Base-by-base conservation (phyloP, 306 rosid genomes). In the Clitoria ternatea region DNA sequence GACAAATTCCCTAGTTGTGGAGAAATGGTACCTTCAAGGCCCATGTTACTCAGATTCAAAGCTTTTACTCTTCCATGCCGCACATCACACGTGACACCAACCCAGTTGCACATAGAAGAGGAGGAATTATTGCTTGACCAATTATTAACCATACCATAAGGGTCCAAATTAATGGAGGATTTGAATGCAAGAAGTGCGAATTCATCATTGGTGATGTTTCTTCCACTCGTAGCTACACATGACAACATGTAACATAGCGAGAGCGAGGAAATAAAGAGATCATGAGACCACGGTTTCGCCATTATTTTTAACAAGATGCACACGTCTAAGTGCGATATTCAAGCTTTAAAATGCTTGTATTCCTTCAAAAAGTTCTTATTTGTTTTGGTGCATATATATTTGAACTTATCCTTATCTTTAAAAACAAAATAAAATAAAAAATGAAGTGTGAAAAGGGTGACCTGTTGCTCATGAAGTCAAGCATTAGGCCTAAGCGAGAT, bases 1-100 rank as follows among this genome's bases (percentile, higher is more conserved):
- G 81, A 29, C 1, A 77, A 76, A 32, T 69, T 77, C 1, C 81
- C 76, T 2, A 77, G 2, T 3, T 60, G 59, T 1, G 71, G 48
- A 3, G 80, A 19, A 24, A 69, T 27, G 4, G 14, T 50, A 33
- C 81, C 81, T 0, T 0, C 3, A 3, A 66, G 61, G 3, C n/a
- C 45, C 47, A 18, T 19, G 13, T 32, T 17, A 5, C 47, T 0
- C 11, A 47, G 47, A 10, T 47, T 48, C 13, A 66, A 48, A 5
- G 32, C 14, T 6, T 3, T 14, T 0, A 66, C 72, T 6, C 60
- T 30, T 66, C 29, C 30, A 20, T 61, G 33, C 14, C 4, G 5
- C 5, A 1, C 47, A 22, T 23, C 27, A 61, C 68, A 61, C 4
- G 68, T 37, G 50, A 61, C 68, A 37, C 68, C 68, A 37, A 61